A percentile compares a stretch with the other conserved stretches of the same genome.
Conservation (phyloP, 345 rosid species). For the Streptanthus diversifolius region DNA sequence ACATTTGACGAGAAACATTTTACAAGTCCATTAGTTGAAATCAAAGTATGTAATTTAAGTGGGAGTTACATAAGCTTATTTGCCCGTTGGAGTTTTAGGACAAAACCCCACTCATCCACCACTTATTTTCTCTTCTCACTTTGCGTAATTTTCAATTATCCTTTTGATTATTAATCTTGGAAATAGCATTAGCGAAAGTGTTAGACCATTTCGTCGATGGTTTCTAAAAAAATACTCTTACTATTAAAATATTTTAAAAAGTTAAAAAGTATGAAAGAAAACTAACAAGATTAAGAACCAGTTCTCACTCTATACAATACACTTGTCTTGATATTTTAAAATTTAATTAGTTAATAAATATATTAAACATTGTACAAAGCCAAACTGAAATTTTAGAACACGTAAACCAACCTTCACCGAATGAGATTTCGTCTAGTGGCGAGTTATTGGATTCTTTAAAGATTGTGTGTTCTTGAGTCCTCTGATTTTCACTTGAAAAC, state of each 20-base stretch:
- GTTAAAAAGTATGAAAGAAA: no score
- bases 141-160: neutral
- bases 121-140: neutral
- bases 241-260: no score
- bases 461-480: neutral
- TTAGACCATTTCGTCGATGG: no score
- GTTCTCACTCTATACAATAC: no score
- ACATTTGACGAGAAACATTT: constrained; percentile 3
- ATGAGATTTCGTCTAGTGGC: no score
- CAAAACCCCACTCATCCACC: constrained; percentile 17
- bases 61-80: constrained; percentile 2
- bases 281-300: no score
- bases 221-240: no score
- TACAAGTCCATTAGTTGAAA: neutral
- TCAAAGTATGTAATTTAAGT: neutral
- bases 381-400: no score
- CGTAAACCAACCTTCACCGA: no score
- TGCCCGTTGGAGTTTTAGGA: constrained; percentile 13
- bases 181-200: neutral
- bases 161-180: neutral
- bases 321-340: no score
- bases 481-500: neutral
- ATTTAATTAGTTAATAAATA: no score
- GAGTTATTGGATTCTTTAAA: neutral
- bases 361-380: no score